phyloP scores from a whole-genome alignment of 1,139 yeast species.

The Candida labiduridarum region DNA sequence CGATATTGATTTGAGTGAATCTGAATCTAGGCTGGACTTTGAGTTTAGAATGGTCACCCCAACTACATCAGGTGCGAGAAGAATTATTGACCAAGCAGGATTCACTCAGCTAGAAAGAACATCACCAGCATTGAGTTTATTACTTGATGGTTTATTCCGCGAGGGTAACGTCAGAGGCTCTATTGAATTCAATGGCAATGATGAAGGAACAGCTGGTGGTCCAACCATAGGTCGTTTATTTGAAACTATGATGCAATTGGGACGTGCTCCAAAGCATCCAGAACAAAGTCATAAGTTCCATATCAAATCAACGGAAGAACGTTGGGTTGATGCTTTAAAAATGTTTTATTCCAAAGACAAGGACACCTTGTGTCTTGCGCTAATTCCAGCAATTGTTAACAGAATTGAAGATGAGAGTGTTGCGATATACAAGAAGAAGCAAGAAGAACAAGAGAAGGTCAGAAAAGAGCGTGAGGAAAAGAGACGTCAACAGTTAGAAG shows the following conservation, averaged over 20 bases:
- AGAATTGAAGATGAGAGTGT: conserved; percentile 53
- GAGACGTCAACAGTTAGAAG: conserved; percentile 31
- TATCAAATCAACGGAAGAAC: conserved; percentile 60
- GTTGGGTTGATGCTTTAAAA: conserved; percentile 68
- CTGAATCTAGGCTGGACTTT: conserved; percentile 25
- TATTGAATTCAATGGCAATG: conserved; percentile 22
- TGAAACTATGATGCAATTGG: conserved; percentile 28
- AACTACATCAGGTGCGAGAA: conserved; percentile 10
- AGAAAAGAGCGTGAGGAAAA: conserved; percentile 34
- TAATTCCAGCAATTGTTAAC: conserved; percentile 55
- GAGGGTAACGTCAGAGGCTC: conserved; percentile 19
- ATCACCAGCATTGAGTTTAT: conserved; percentile 18
- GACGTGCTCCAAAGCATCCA: conserved; percentile 13
- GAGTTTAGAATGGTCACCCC: conserved; percentile 19
- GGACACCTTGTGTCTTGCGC: conserved; percentile 42
- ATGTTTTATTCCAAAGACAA: conserved; percentile 49
- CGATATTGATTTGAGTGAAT: conserved; percentile 24
- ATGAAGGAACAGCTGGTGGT: conserved; percentile 10
- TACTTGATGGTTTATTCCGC: conserved; percentile 19
- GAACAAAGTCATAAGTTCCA: conserved; percentile 26
- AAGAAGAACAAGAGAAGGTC: conserved; percentile 30
- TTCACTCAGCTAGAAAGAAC: conserved; percentile 16
- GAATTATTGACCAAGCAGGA: conserved; percentile 16
- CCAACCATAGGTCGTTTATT: conserved; percentile 29
- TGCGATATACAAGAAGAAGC: conserved; percentile 28